A percentile compares a stretch with the other conserved stretches of the same genome.
Conservation (phyloP, 352 stramenopile genomes). For the Globisporangium radiosum region DNA sequence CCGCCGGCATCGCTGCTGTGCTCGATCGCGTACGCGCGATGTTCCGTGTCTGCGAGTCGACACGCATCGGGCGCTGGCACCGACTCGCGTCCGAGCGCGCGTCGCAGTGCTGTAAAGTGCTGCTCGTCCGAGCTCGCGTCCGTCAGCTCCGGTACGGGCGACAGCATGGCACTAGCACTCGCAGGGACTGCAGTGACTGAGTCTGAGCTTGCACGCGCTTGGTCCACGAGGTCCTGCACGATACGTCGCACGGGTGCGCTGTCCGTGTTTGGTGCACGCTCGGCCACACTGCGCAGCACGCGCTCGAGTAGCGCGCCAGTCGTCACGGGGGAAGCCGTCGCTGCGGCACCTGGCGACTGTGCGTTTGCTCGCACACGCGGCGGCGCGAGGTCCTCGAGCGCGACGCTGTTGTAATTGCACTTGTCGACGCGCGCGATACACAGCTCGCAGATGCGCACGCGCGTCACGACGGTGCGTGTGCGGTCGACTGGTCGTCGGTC, state of each 20-base stretch:
- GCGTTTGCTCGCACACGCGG: neutral
- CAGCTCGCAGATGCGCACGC: conserved; percentile 8
- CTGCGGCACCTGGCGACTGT: neutral
- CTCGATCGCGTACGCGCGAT: conserved; percentile 10
- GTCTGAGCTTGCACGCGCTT: neutral
- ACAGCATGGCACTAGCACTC: too few relatives aligned
- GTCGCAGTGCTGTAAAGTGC: conserved; percentile 5
- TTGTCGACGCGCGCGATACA: conserved; percentile 7
- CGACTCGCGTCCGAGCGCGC: neutral
- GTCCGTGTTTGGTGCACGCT: conserved; percentile 3
- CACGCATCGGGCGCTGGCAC: conserved; percentile 9
- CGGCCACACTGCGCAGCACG: conserved; percentile 15
- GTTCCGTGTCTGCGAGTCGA: conserved; percentile 7
- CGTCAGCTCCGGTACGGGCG: neutral
- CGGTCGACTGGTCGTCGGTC: neutral
- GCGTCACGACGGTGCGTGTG: neutral
- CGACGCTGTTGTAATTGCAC: conserved; percentile 3
- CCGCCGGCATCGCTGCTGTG: conserved; percentile 4
- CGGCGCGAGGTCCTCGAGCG: conserved; percentile 6
- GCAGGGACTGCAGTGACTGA: too few relatives aligned
- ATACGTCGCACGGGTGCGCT: conserved; percentile 20
- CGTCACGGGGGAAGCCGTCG: neutral
- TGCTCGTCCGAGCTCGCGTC: conserved; percentile 3
- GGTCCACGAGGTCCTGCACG: conserved; percentile 21
- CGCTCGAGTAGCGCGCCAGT: conserved; percentile 9